Conservation (phyloP, 768 basidiomycete species). For the Mrakia blollopis region DNA sequence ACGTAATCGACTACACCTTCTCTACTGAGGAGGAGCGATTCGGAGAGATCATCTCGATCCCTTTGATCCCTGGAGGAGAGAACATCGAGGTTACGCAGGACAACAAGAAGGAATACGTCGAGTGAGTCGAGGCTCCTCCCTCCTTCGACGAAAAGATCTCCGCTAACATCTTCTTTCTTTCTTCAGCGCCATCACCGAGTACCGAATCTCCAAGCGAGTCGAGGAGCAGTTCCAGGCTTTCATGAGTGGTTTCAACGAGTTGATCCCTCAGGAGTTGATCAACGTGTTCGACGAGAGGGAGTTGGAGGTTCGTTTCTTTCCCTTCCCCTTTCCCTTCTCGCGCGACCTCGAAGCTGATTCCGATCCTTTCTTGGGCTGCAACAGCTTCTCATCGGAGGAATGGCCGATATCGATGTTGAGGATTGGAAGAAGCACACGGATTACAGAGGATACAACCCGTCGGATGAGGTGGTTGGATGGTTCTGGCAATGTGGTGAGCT, state of each 20-base stretch:
- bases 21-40: constrained; percentile 96
- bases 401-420: constrained; percentile 99
- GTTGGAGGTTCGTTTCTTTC: constrained; percentile 54
- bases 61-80: constrained; percentile 81
- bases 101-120: constrained; percentile 98
- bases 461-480: constrained; percentile 72
- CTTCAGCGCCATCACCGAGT: constrained; percentile 69
- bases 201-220: constrained; percentile 93
- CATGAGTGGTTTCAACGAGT: constrained; percentile 99
- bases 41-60: constrained; percentile 95
- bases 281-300: constrained; percentile 99
- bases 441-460: constrained; percentile 52
- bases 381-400: constrained; percentile 85
- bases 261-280: constrained; percentile 94
- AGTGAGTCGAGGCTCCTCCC: constrained; percentile 46
- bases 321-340: not conserved
- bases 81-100: constrained; percentile 87
- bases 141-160: not conserved
- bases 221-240: constrained; percentile 99
- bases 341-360: not conserved
- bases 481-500: constrained; percentile 81
- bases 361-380: not conserved
- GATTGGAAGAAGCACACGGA: constrained; percentile 99
- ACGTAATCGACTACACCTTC: constrained; percentile 96
- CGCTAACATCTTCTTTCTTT: not conserved